Conservation (phyloP, 306 rosid species). For the Rosa lucieae region DNA sequence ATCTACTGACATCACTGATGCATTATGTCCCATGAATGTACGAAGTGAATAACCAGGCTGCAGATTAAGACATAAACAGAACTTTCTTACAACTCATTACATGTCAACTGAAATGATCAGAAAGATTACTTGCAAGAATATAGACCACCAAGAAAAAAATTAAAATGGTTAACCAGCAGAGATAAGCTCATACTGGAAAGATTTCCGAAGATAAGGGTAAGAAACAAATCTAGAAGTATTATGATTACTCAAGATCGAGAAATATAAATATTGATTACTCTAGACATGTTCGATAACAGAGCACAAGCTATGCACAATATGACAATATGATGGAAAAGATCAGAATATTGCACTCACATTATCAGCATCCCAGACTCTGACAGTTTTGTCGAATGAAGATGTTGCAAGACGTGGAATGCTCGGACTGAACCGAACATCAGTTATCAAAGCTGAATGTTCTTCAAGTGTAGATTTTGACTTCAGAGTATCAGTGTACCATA, state of each 20-base stretch:
- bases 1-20: conserved; percentile 84
- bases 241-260: neutral
- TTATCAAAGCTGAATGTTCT: conserved; percentile 79
- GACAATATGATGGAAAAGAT: neutral
- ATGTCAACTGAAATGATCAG: neutral
- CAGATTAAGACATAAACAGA: conserved; percentile 17
- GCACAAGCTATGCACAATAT: neutral
- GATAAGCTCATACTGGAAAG: neutral
- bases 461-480: conserved; percentile 74
- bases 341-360: conserved; percentile 59
- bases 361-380: conserved; percentile 97
- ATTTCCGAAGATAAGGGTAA: neutral
- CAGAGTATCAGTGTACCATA: conserved; percentile 81
- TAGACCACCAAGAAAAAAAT: neutral
- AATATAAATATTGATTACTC: neutral
- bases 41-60: conserved; percentile 93
- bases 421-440: conserved; percentile 96
- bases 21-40: conserved; percentile 78
- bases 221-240: neutral
- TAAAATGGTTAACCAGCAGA: neutral
- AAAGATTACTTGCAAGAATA: conserved; percentile 1
- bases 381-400: conserved; percentile 93
- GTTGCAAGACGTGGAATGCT: conserved; percentile 91
- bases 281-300: neutral
- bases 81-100: neutral